phyloP scores from a whole-genome alignment of 805 yeast genomes.

The Candida fluviatilis region DNA sequence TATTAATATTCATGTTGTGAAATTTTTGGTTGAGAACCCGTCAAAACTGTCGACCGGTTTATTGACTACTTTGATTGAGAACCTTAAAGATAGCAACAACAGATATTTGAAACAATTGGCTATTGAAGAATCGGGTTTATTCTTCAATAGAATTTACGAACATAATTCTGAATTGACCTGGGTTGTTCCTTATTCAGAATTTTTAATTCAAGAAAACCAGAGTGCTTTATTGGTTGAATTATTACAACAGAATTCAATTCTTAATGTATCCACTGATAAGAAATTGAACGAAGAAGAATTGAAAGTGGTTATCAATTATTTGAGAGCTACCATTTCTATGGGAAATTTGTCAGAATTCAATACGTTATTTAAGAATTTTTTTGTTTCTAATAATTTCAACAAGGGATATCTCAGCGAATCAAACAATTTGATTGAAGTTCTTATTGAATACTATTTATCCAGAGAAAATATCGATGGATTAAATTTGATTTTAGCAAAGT shows the following conservation, averaged over 20 bases:
- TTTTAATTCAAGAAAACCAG: conserved; percentile 5
- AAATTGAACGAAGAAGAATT: background rate
- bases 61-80: conserved; percentile 9
- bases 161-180: conserved; percentile 13
- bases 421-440: conserved; percentile 15
- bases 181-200: conserved; percentile 15
- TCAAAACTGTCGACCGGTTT: conserved; percentile 2
- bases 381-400: conserved; percentile 1
- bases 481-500: conserved; percentile 15
- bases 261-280: background rate
- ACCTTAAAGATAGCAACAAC: background rate
- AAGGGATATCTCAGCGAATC: conserved; percentile 6
- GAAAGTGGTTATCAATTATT: background rate
- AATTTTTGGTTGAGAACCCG: conserved; percentile 10
- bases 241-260: conserved; percentile 4
- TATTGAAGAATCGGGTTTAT: conserved; percentile 3
- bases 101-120: conserved; percentile 1
- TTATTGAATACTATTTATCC: conserved; percentile 21
- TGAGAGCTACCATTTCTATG: conserved; percentile 12
- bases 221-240: conserved; percentile 7
- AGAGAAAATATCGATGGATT: conserved; percentile 11
- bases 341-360: conserved; percentile 13
- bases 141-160: conserved; percentile 14
- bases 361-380: conserved; percentile 13
- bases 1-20: conserved; percentile 18